Evolutionary conservation across 106 monocot genomes (phyloP).

Genomic region (Platanthera zijinensis): DNA sequence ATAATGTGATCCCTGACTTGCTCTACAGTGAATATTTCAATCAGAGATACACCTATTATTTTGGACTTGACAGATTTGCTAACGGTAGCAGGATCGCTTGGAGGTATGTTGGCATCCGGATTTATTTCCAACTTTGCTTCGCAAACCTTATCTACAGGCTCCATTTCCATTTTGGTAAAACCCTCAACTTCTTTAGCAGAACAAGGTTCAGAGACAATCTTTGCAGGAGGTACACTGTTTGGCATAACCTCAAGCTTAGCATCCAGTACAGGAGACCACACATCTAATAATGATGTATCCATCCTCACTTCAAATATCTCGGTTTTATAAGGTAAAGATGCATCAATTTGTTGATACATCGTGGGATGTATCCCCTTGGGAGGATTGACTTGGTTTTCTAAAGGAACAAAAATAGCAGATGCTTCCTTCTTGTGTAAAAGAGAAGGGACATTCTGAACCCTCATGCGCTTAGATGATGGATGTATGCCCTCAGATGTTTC

Average conservation of each 20-base stretch:
- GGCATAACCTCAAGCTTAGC: slow-evolving; percentile 18
- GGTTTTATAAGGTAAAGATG: slow-evolving; percentile 15
- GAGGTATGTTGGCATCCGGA: slow-evolving; percentile 32
- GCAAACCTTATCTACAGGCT: slow-evolving; percentile 37
- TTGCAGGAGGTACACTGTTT: slow-evolving; percentile 13
- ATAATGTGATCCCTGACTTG: slow-evolving; percentile 82
- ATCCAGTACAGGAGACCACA: slow-evolving; percentile 3
- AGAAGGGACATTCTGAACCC: slow-evolving; percentile 30
- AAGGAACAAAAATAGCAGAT: slow-evolving; percentile 25
- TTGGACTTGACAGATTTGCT: slow-evolving; percentile 96
- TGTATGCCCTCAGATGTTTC: slow-evolving; percentile 45
- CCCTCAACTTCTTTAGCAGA: slow-evolving; percentile 18
- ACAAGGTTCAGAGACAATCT: slow-evolving; percentile 13
- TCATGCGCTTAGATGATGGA: slow-evolving; percentile 51
- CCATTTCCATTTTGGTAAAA: slow-evolving; percentile 38
- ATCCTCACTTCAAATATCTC: slow-evolving; percentile 41
- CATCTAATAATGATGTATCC: slow-evolving; percentile 22
- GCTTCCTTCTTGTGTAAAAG: slow-evolving; percentile 34
- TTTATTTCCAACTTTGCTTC: slow-evolving; percentile 38
- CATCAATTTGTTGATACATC: slow-evolving; percentile 17
- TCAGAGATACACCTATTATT: slow-evolving; percentile 97
- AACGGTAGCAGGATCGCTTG: slow-evolving; percentile 36
- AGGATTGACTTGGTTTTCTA: slow-evolving; percentile 26
- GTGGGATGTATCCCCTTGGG: slow-evolving; percentile 24
- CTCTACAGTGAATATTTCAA: slow-evolving; percentile 88